Evolutionary conservation across 306 rosid genomes (phyloP).

Genomic region (Glycine latifolia): DNA sequence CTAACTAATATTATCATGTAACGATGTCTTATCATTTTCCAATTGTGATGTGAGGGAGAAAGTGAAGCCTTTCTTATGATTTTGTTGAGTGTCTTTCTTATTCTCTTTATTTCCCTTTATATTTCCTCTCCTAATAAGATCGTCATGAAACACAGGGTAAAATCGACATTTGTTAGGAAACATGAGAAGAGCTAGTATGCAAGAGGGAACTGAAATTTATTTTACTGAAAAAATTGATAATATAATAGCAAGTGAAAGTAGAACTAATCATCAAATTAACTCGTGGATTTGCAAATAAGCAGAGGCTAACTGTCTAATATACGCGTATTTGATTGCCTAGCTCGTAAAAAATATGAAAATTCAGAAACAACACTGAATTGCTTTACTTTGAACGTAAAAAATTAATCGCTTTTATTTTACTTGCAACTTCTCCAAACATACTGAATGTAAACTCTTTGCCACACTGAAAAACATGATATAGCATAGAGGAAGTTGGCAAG

Average conservation of each 20-base stretch:
- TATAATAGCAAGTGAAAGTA: too few species aligned
- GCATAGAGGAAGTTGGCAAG: too few species aligned
- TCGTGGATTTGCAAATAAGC: too few species aligned
- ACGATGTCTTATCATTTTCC: conserved; percentile 26
- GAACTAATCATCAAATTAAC: too few species aligned
- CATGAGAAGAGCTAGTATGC: not conserved
- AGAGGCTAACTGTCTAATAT: too few species aligned
- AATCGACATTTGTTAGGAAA: conserved; percentile 16
- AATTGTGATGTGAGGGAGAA: conserved; percentile 22
- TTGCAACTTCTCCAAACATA: too few species aligned
- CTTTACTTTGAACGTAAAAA: not conserved
- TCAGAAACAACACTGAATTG: not conserved
- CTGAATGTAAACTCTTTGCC: too few species aligned
- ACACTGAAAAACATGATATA: too few species aligned
- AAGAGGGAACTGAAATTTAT: not conserved
- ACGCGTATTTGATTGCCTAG: too few species aligned
- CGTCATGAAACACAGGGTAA: not conserved
- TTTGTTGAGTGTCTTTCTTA: not conserved
- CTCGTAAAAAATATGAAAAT: not conserved
- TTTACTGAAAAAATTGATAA: not conserved
- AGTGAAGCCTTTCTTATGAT: conserved; percentile 26
- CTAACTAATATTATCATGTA: conserved; percentile 12
- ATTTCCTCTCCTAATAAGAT: conserved; percentile 1
- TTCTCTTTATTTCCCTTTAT: not conserved
- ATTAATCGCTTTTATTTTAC: too few species aligned